phyloP scores from a whole-genome alignment of 176 grass and related monocot species.

The Chrysopogon serrulatus region DNA sequence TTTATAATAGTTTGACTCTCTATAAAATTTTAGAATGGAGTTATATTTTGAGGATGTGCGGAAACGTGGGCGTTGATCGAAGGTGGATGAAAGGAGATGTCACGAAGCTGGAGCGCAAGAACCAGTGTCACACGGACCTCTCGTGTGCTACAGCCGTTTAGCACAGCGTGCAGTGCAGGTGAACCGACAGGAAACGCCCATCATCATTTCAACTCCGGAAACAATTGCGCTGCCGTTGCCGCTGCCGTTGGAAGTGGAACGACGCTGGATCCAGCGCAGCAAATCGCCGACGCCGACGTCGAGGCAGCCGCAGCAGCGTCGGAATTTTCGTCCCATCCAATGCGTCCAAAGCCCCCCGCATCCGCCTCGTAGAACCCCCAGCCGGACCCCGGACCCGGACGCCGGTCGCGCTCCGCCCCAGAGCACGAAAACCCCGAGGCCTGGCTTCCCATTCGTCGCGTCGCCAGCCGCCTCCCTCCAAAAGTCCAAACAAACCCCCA shows the following conservation, averaged over 20 bases:
- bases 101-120: not conserved
- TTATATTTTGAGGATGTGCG: too few species aligned
- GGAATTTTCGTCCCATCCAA: not conserved
- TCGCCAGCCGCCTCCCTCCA: not conserved
- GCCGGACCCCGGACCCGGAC: not conserved
- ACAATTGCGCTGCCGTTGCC: not conserved
- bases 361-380: not conserved
- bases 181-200: not conserved
- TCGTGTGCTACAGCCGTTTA: not conserved
- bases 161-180: not conserved
- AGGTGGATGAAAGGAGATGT: not conserved
- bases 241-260: not conserved
- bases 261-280: not conserved
- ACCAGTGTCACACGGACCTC: not conserved
- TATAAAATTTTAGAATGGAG: too few species aligned
- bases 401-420: conserved; percentile 14
- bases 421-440: not conserved
- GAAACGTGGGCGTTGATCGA: not conserved
- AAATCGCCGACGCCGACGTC: not conserved
- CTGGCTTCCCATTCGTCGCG: conserved; percentile 14
- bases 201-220: not conserved
- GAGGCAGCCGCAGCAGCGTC: not conserved
- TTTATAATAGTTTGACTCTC: too few species aligned
- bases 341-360: not conserved
- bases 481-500: not conserved